These are phyloP conservation scores for Besnoitia besnoiti DNA, from an alignment of 169 alveolate species.

Conservation along the genomic window DNA sequence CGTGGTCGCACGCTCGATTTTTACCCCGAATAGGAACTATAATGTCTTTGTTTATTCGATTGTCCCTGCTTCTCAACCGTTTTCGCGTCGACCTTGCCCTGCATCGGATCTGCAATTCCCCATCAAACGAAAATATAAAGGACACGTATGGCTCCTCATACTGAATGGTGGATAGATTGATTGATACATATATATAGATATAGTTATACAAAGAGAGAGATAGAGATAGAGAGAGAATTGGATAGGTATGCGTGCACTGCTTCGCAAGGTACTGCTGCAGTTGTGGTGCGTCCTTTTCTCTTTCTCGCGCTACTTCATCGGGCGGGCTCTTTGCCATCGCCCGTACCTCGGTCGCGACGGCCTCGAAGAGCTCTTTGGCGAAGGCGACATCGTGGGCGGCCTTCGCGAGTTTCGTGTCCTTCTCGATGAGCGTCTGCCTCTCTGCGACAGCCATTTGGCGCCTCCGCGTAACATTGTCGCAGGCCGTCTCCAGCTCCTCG, in stretches of 20 bases:
- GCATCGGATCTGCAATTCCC: not conserved
- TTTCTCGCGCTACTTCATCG: not conserved
- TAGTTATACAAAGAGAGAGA: not conserved
- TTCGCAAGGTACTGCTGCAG: not conserved
- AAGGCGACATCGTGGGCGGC: not conserved
- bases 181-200: not conserved
- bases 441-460: not conserved
- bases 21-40: not conserved
- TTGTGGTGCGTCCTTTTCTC: not conserved
- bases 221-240: too few relatives aligned
- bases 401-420: not conserved
- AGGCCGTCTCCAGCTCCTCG: not conserved
- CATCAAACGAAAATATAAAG: not conserved
- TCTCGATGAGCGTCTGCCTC: not conserved
- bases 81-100: constrained; percentile 24
- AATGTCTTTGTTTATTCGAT: not conserved
- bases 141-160: not conserved
- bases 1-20: not conserved
- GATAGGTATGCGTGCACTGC: too few relatives aligned
- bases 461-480: not conserved
- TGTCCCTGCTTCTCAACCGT: constrained; percentile 14
- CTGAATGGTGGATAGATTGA: not conserved
- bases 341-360: not conserved
- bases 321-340: not conserved
- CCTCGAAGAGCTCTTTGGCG: not conserved